These are phyloP conservation scores for Yamadazyma takamatsuzukensis DNA, from an alignment of 805 yeast species.

Conservation along the genomic window DNA sequence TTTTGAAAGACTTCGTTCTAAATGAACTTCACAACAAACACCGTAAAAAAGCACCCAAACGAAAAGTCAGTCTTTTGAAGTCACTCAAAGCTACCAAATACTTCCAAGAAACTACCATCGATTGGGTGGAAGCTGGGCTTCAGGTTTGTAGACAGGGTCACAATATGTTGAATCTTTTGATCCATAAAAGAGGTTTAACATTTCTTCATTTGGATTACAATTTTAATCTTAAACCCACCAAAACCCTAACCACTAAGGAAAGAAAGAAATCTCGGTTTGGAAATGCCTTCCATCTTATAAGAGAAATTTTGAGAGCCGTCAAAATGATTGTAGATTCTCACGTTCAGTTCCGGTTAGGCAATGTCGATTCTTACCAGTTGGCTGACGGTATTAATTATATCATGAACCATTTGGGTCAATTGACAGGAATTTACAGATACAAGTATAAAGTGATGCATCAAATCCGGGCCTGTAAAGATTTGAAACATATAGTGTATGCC, in stretches of 20 bases:
- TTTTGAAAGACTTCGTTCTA: conserved; percentile 71
- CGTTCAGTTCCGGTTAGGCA: conserved; percentile 85
- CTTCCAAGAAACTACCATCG: conserved; percentile 87
- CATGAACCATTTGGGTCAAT: conserved; percentile 88
- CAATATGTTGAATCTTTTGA: conserved; percentile 84
- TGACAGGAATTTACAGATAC: conserved; percentile 94
- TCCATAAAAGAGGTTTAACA: conserved; percentile 87
- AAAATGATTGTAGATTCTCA: conserved; percentile 91
- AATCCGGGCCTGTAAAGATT: conserved; percentile 90
- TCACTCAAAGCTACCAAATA: conserved; percentile 75
- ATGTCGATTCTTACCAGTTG: conserved; percentile 86
- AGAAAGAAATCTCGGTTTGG: conserved; percentile 95
- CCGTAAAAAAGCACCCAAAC: conserved; percentile 29
- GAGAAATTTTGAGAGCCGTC: conserved; percentile 82
- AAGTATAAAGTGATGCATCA: conserved; percentile 98
- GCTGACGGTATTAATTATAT: conserved; percentile 94
- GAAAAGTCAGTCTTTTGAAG: conserved; percentile 58
- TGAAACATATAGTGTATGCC: conserved; percentile 87
- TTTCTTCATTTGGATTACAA: conserved; percentile 93
- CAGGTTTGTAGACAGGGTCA: conserved; percentile 92
- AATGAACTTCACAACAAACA: conserved; percentile 59
- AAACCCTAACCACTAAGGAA: conserved; percentile 93
- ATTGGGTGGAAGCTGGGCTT: conserved; percentile 98
- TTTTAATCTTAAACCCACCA: conserved; percentile 93
- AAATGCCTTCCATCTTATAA: conserved; percentile 87